A percentile compares a stretch with the other conserved stretches of the same genome.
phyloP scores from a whole-genome alignment of 345 rosid genomes.

The Fremontodendron californicum region DNA sequence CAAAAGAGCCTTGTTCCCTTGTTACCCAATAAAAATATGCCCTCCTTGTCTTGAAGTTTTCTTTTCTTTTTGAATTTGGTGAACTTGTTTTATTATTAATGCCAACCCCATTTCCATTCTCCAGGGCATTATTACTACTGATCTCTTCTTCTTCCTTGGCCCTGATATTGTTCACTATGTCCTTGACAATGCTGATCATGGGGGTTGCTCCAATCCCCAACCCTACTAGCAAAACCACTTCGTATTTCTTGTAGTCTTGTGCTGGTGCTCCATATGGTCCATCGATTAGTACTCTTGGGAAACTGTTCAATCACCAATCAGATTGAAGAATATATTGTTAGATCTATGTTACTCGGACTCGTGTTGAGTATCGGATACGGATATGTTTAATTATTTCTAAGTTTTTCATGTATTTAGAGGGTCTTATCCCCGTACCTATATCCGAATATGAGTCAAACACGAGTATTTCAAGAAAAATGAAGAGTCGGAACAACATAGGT shows the following conservation, averaged over 20 bases:
- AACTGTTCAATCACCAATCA: slow-evolving; percentile 37
- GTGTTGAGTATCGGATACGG: no score
- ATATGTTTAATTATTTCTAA: no score
- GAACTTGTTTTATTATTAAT: slow-evolving; percentile 24
- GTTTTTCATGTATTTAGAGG: no score
- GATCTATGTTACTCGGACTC: no score
- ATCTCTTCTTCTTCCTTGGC: slow-evolving; percentile 48
- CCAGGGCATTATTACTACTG: slow-evolving; percentile 29
- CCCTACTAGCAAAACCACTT: slow-evolving; percentile 75
- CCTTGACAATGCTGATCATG: slow-evolving; percentile 83
- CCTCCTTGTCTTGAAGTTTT: slow-evolving; percentile 58
- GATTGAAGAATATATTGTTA: background rate
- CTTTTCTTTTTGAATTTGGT: slow-evolving; percentile 35
- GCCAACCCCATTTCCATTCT: slow-evolving; percentile 30
- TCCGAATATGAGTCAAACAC: no score
- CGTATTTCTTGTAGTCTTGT: slow-evolving; percentile 75
- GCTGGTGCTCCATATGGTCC: slow-evolving; percentile 95
- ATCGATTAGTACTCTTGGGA: slow-evolving; percentile 68
- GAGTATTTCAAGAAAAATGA: no score
- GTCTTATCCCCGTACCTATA: no score
- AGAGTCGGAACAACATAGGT: no score
- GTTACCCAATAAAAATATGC: slow-evolving; percentile 91
- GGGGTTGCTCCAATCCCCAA: slow-evolving; percentile 92
- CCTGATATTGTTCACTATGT: slow-evolving; percentile 63
- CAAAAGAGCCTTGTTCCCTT: slow-evolving; percentile 77